Percentiles rank a stretch among this genome's conserved stretches.
These are phyloP conservation scores for Linum lewisii DNA, from an alignment of 345 rosid genomes.

Conservation along the genomic window DNA sequence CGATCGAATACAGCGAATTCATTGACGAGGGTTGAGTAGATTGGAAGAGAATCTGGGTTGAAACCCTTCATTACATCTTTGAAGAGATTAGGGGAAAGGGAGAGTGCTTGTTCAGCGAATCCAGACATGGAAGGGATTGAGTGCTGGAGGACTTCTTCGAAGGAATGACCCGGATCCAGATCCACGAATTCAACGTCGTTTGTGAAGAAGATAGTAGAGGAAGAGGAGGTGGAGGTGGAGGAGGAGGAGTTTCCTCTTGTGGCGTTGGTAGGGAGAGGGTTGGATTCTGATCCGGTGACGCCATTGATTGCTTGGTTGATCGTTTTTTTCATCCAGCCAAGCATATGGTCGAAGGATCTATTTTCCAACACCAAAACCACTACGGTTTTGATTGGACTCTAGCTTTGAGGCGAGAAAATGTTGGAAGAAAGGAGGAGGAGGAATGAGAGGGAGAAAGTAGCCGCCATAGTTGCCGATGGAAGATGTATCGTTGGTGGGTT, in stretches of 20 bases:
- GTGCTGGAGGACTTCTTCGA: slow-evolving; percentile 70
- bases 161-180: slow-evolving; percentile 97
- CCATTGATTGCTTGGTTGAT: slow-evolving; percentile 68
- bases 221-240: slow-evolving; percentile 36
- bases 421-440: slow-evolving; percentile 27
- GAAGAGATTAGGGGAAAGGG: slow-evolving; percentile 60
- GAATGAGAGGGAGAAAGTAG: slow-evolving; percentile 35
- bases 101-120: slow-evolving; percentile 81
- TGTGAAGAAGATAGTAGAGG: slow-evolving; percentile 57
- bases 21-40: slow-evolving; percentile 47
- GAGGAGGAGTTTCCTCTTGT: no score
- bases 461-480: no score
- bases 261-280: no score
- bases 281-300: slow-evolving; percentile 82
- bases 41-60: slow-evolving; percentile 60
- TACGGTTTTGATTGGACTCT: slow-evolving; percentile 61
- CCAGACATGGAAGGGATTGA: slow-evolving; percentile 84
- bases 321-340: slow-evolving; percentile 92
- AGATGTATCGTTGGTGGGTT: no score
- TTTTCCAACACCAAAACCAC: slow-evolving; percentile 86
- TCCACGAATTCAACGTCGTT: slow-evolving; percentile 88
- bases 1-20: slow-evolving; percentile 83
- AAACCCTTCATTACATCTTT: slow-evolving; percentile 84
- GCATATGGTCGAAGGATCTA: no score
- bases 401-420: slow-evolving; percentile 31